Conservation (phyloP, 106 monocot genomes). For the Dioscorea dumetorum region DNA sequence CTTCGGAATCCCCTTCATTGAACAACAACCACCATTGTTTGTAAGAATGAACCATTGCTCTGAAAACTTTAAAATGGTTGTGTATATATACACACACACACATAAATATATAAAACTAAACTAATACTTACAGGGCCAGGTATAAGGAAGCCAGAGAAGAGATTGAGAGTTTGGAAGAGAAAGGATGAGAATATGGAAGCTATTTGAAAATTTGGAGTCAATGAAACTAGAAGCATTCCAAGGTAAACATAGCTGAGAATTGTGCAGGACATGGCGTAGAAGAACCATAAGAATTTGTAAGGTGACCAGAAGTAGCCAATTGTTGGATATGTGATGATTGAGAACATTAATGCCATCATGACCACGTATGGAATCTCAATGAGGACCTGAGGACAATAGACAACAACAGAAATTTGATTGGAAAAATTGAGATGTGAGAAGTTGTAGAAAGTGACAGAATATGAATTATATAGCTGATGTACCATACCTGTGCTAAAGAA, state of each 20-base stretch:
- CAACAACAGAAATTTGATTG: not conserved
- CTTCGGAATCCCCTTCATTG: slow-evolving; percentile 73
- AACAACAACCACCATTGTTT: not conserved
- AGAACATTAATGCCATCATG: slow-evolving; percentile 25
- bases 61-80: too few species aligned
- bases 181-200: slow-evolving; percentile 40
- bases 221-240: slow-evolving; percentile 51
- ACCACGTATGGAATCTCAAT: slow-evolving; percentile 60
- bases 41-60: not conserved
- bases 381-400: slow-evolving; percentile 22
- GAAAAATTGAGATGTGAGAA: too few species aligned
- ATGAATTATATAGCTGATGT: not conserved
- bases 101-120: too few species aligned
- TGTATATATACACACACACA: too few species aligned
- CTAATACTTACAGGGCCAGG: slow-evolving; percentile 41
- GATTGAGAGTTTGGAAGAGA: slow-evolving; percentile 20
- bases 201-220: slow-evolving; percentile 54
- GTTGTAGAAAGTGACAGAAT: too few species aligned
- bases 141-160: slow-evolving; percentile 64
- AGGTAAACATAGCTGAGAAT: slow-evolving; percentile 46
- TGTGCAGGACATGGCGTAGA: slow-evolving; percentile 43
- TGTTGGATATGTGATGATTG: slow-evolving; percentile 44
- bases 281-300: slow-evolving; percentile 56
- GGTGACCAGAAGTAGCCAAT: slow-evolving; percentile 44
- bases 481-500: slow-evolving; percentile 73